Evolutionary conservation across 2,329 filamentous ascomycete species (phyloP).

Genomic region (Aspergillus pseudoviridinutans): DNA sequence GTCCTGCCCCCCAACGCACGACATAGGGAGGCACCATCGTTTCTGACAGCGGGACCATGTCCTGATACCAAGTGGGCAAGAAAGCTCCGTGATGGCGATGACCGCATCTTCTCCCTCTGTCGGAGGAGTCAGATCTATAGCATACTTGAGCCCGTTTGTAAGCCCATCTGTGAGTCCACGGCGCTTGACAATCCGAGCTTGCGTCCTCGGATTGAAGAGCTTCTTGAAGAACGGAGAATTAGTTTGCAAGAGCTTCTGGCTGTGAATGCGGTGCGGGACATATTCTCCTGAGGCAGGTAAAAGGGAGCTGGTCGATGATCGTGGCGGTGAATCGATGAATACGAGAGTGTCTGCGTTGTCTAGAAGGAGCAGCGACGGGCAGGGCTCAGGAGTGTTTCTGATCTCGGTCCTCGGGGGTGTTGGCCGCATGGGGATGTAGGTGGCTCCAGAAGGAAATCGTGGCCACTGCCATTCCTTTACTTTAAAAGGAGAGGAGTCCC

Average conservation of each 20-base stretch:
- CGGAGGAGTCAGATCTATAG: slow-evolving; percentile 62
- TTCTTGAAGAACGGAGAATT: slow-evolving; percentile 27
- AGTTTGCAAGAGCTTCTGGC: slow-evolving; percentile 27
- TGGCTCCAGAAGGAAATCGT: neutral
- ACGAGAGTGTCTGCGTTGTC: slow-evolving; percentile 35
- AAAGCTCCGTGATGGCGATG: slow-evolving; percentile 56
- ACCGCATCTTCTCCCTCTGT: slow-evolving; percentile 60
- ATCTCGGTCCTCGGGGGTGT: neutral
- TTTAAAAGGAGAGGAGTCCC: neutral
- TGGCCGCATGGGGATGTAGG: neutral
- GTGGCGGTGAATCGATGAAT: slow-evolving; percentile 32
- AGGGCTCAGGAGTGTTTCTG: neutral
- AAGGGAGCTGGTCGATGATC: slow-evolving; percentile 9
- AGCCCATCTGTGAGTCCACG: slow-evolving; percentile 24
- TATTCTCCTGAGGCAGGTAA: slow-evolving; percentile 11
- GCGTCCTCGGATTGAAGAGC: slow-evolving; percentile 26
- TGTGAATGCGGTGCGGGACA: slow-evolving; percentile 33
- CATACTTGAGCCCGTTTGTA: slow-evolving; percentile 49
- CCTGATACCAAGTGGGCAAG: slow-evolving; percentile 53
- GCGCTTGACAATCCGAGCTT: slow-evolving; percentile 27
- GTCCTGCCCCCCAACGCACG: slow-evolving; percentile 48
- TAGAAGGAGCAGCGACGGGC: slow-evolving; percentile 5
- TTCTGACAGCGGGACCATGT: slow-evolving; percentile 49
- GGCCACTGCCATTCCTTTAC: neutral
- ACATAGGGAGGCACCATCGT: slow-evolving; percentile 36